Evolutionary conservation across 495 filamentous ascomycete genomes (phyloP).

Genomic region (Xylaria bambusicola): DNA sequence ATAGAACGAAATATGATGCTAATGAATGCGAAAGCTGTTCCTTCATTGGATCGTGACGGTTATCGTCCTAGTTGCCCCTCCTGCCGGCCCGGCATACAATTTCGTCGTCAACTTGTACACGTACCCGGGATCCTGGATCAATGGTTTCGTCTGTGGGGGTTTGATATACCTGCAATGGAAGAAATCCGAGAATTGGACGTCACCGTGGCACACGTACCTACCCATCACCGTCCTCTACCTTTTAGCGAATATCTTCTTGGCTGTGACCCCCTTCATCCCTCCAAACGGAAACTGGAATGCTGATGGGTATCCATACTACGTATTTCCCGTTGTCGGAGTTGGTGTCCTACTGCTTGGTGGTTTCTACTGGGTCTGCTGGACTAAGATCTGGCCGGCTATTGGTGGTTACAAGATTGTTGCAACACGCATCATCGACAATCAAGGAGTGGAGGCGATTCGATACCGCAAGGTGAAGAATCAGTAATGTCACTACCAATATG

Average conservation of each 20-base stretch:
- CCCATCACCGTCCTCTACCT: conserved; percentile 47
- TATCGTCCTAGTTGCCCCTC: conserved; percentile 48
- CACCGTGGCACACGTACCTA: conserved; percentile 45
- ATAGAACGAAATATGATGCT: neutral
- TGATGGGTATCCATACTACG: conserved; percentile 52
- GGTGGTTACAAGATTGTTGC: conserved; percentile 49
- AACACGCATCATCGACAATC: conserved; percentile 39
- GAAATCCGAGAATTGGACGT: conserved; percentile 45
- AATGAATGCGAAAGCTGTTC: conserved; percentile 36
- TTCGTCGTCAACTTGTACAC: conserved; percentile 43
- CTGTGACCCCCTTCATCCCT: conserved; percentile 52
- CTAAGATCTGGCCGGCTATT: conserved; percentile 45
- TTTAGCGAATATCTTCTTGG: conserved; percentile 52
- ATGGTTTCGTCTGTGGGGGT: conserved; percentile 60
- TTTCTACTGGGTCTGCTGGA: conserved; percentile 55
- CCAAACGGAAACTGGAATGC: conserved; percentile 54
- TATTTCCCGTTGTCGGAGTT: conserved; percentile 54
- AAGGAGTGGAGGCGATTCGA: conserved; percentile 46
- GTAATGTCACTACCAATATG: conserved; percentile 11
- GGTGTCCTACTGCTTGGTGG: conserved; percentile 48
- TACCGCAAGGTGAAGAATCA: conserved; percentile 41
- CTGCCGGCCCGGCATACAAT: conserved; percentile 43
- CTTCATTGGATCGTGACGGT: conserved; percentile 51
- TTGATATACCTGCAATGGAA: conserved; percentile 46
- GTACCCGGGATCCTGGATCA: conserved; percentile 48